Evolutionary conservation across 495 filamentous ascomycete species (phyloP).

Genomic region (Penicillium psychrofluorescens): DNA sequence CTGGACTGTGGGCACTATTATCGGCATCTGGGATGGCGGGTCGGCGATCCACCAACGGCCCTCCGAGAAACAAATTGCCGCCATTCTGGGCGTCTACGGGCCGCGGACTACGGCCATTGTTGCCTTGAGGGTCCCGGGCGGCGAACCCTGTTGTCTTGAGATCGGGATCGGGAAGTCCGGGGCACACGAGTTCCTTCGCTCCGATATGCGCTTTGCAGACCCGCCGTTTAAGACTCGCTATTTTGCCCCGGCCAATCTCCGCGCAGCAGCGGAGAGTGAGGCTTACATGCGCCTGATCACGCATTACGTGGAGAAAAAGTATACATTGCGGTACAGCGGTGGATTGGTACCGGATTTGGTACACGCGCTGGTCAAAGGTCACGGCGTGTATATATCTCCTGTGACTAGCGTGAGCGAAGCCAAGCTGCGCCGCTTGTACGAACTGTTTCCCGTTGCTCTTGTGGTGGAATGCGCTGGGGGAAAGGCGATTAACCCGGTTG

Average conservation of each 20-base stretch:
- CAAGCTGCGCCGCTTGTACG: constrained; percentile 44
- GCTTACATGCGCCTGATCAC: constrained; percentile 35
- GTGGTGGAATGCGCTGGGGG: constrained; percentile 47
- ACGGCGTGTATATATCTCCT: constrained; percentile 45
- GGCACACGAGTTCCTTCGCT: constrained; percentile 25
- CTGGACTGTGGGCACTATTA: constrained; percentile 47
- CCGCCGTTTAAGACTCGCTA: constrained; percentile 30
- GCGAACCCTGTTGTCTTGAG: constrained; percentile 29
- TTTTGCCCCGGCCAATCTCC: constrained; percentile 48
- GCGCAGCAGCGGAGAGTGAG: constrained; percentile 33
- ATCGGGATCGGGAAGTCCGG: constrained; percentile 22
- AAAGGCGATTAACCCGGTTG: constrained; percentile 31
- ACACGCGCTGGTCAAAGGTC: constrained; percentile 43
- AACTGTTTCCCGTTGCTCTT: constrained; percentile 42
- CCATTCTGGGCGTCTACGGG: constrained; percentile 43
- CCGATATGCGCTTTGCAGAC: constrained; percentile 17
- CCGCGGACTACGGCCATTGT: constrained; percentile 44
- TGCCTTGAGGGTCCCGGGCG: constrained; percentile 31
- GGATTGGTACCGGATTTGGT: constrained; percentile 48
- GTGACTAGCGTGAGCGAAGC: constrained; percentile 35
- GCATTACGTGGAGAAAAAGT: constrained; percentile 30
- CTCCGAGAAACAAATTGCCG: constrained; percentile 26
- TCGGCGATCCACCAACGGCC: constrained; percentile 32
- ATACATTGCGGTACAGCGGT: constrained; percentile 45
- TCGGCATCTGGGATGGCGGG: constrained; percentile 41